Base-by-base conservation (phyloP, 495 filamentous ascomycete genomes). In the Parachaetomium inaequale region DNA sequence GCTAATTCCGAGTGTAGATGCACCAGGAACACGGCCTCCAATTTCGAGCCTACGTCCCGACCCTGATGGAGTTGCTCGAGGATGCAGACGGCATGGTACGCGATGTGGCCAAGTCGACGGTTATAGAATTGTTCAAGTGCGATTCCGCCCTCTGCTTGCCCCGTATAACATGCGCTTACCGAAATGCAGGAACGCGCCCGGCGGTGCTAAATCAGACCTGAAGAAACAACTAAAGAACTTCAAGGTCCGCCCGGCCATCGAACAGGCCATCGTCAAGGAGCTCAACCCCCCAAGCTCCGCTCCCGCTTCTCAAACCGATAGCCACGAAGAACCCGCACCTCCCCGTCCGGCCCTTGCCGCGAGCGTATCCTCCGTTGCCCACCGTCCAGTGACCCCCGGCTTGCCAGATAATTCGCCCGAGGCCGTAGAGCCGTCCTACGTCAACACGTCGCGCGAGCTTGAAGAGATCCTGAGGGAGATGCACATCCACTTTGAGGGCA, bases 41-140 rank as follows among this genome's bases (percentile, higher is more conserved):
- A 52, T 96, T 97, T 75, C 86, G 90, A 50, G 76, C 79, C 66
- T 95, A 92, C 74, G 91, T 95, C 1, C 87, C 91, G 4, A 83
- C 80, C 10, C 76, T 98, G 53, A 92, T 97, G 70, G 86, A 90
- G 50, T 82, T 91, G 63, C 77, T 98, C 28, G 93, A 98, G 73
- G 91, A 96, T 74, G 87, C 93, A 8, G 94, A 96, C 71, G 86
- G 86, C 53, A 84, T 82, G 68, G 92, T 98, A 51, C 84, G 93
- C 72, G 91, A 96, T 62, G 81, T 83, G 34, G 90, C 93, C 29
- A 95, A 95, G 75, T 75, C 78, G 23, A 86, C 88, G 2, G 84
- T 96, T 43, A 87, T 96, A 43, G 89, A 93, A 60, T 79, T 98
- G 23, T 98, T 98, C 71, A 80, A 78, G 90, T 93, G 79, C 58